Base-by-base conservation (phyloP, 208 protist species). In the Tritrichomonas musculus region DNA sequence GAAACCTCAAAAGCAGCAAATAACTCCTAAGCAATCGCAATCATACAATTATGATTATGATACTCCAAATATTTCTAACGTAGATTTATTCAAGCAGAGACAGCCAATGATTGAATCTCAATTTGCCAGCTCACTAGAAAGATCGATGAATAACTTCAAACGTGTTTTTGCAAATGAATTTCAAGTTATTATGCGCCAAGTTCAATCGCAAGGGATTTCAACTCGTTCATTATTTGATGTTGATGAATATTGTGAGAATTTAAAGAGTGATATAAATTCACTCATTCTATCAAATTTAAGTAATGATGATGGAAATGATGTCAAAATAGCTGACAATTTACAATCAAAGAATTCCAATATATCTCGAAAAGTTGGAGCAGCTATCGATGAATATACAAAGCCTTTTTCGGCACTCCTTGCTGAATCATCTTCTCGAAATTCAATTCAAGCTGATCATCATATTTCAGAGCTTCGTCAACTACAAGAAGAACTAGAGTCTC, bases 331-430 rank as follows among this genome's bases (percentile, higher is more conserved):
- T n/a, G n/a, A n/a, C n/a, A n/a, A n/a, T n/a, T n/a, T n/a, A n/a
- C n/a, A n/a, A n/a, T n/a, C n/a, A n/a, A n/a, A n/a, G n/a, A 1
- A 0, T 1, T 20, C 33, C 30, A 82, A 82, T 39, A 50, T 82
- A 8, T n/a, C 73, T 9, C 33, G 73, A 30, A 49, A 50, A 13
- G 73, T 82, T 14, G 30, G 39, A 25, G 41, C 73, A 82, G 73
- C 77, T 9, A 88, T 88, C 39, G 77, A 88, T 17, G 77, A 88
- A 57, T 33, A 88, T n/a, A 88, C 47, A 39, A 88, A 88, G 20
- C 77, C 44, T 39, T 20, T 88, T 9, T 41, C 27, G 2, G 44
- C 20, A 39, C 33, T 57, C 17, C 30, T 88, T 2, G 33, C 77
- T 5, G 77, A 88, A 36, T 41, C 77, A 39, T 20, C 33, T 47